phyloP scores from a whole-genome alignment of 2,329 filamentous ascomycete species.

The Acephala macrosclerotiorum region DNA sequence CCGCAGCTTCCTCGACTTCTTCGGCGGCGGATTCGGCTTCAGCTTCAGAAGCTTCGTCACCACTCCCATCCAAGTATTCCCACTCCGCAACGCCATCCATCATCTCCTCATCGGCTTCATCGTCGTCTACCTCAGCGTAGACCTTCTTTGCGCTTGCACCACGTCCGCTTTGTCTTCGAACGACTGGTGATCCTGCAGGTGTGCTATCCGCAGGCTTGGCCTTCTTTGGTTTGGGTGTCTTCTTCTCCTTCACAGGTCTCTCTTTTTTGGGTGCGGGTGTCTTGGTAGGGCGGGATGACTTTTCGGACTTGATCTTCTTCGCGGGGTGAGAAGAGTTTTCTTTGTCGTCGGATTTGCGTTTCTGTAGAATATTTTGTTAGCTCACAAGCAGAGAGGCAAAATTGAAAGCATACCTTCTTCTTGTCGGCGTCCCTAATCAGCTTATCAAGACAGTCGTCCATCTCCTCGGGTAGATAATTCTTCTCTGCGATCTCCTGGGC shows the following conservation, averaged over 20 bases:
- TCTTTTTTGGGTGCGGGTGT: conserved; percentile 41
- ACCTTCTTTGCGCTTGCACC: conserved; percentile 47
- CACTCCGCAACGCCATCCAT: conserved; percentile 44
- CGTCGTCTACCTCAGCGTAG: conserved; percentile 49
- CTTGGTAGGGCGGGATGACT: conserved; percentile 30
- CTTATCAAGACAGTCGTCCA: conserved; percentile 71
- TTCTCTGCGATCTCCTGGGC: conserved; percentile 88
- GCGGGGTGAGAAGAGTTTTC: conserved; percentile 34
- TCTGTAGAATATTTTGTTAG: conserved; percentile 32
- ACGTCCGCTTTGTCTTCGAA: conserved; percentile 47
- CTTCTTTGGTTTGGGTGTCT: conserved; percentile 43
- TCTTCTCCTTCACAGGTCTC: conserved; percentile 35
- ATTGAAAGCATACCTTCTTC: conserved; percentile 51
- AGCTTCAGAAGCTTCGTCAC: conserved; percentile 42
- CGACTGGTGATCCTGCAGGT: conserved; percentile 32
- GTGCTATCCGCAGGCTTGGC: conserved; percentile 25
- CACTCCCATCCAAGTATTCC: conserved; percentile 49
- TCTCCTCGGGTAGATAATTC: conserved; percentile 76
- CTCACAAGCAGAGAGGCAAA: conserved; percentile 9
- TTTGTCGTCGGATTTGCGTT: conserved; percentile 40
- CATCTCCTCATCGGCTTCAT: conserved; percentile 50
- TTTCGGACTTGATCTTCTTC: conserved; percentile 26
- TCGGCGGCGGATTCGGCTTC: conserved; percentile 43
- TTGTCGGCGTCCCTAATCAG: conserved; percentile 75
- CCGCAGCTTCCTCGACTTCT: conserved; percentile 14